Percentiles rank a stretch among this genome's conserved stretches.
These are phyloP conservation scores for Metschnikowia lachancei DNA, from an alignment of 805 yeast genomes.

Conservation along the genomic window DNA sequence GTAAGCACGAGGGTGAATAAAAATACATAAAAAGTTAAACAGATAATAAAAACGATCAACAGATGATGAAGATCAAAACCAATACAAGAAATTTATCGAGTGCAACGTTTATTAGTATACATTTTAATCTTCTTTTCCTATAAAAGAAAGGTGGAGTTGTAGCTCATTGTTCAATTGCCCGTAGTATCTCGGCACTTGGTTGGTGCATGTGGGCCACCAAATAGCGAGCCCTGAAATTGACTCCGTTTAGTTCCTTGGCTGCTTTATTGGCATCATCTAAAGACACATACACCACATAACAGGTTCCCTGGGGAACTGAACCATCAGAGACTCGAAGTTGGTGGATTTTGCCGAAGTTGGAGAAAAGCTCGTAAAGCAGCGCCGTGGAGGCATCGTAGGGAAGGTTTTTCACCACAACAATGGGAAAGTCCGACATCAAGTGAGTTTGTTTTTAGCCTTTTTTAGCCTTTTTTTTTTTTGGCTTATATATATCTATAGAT, in stretches of 20 bases:
- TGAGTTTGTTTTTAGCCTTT: too few species aligned
- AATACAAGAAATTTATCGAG: too few species aligned
- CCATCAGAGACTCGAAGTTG: constrained; percentile 46
- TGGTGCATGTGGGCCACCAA: constrained; percentile 49
- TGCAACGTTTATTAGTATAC: too few species aligned
- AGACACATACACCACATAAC: constrained; percentile 53
- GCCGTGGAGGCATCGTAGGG: constrained; percentile 49
- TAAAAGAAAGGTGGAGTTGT: not conserved
- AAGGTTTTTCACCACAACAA: constrained; percentile 55
- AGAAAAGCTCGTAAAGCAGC: constrained; percentile 51
- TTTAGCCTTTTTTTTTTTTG: too few species aligned
- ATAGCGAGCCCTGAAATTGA: constrained; percentile 57
- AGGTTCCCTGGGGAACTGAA: constrained; percentile 40
- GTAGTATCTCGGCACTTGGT: constrained; percentile 32
- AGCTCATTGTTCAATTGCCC: not conserved
- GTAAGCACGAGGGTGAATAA: not conserved
- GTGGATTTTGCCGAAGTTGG: constrained; percentile 53
- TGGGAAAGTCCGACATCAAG: constrained; percentile 34
- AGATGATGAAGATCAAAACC: too few species aligned
- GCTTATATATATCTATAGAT: too few species aligned
- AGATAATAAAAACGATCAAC: too few species aligned
- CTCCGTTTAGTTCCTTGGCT: constrained; percentile 55
- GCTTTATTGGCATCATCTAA: constrained; percentile 49
- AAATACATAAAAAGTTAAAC: too few species aligned
- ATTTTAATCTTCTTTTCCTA: too few species aligned